These are phyloP conservation scores for Beta lomatogona DNA, from an alignment of 179 eudicot species.

Conservation along the genomic window DNA sequence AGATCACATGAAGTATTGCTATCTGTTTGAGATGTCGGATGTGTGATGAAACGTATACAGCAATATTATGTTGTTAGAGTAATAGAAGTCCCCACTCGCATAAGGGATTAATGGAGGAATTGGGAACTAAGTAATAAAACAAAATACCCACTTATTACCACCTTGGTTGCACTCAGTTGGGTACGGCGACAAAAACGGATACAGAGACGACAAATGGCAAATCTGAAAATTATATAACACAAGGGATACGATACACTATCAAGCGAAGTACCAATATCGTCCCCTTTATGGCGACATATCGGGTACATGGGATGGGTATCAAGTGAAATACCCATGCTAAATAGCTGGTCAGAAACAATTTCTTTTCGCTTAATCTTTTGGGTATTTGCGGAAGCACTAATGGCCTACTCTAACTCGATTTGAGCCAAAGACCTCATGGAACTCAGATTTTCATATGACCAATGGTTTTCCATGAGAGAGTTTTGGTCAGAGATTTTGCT, in stretches of 20 bases:
- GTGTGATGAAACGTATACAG: not conserved
- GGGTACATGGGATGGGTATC: too few species aligned
- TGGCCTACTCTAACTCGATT: not conserved
- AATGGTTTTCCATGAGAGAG: not conserved
- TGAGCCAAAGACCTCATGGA: not conserved
- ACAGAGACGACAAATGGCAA: too few species aligned
- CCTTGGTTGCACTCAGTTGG: too few species aligned
- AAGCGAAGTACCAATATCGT: too few species aligned
- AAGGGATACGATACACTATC: too few species aligned
- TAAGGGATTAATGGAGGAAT: not conserved
- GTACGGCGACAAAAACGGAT: too few species aligned
- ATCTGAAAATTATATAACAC: too few species aligned
- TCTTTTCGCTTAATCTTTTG: not conserved
- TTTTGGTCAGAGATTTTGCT: not conserved
- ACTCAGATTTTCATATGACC: not conserved
- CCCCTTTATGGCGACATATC: too few species aligned
- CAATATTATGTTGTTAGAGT: not conserved
- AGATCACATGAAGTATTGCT: not conserved
- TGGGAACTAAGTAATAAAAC: too few species aligned
- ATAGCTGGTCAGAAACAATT: not conserved
- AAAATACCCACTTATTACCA: too few species aligned
- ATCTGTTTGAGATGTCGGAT: not conserved
- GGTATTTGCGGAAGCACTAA: not conserved
- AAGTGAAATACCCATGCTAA: too few species aligned
- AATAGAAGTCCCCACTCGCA: too few species aligned